Evolutionary conservation across 2,329 filamentous ascomycete genomes (phyloP).

Genomic region (Trichothecium roseum): DNA sequence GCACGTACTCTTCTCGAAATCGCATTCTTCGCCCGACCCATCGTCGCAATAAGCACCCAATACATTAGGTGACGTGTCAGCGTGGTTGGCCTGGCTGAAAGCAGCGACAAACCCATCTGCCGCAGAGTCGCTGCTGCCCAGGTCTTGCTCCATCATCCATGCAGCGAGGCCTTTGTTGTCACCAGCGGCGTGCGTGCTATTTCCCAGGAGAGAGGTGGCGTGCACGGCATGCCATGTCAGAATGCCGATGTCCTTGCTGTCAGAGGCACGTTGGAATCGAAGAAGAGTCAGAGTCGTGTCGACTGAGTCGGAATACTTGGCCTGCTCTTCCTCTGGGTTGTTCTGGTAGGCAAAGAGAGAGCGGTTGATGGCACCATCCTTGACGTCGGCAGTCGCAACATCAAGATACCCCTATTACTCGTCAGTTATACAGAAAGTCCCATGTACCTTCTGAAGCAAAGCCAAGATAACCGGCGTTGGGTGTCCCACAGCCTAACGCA

Average conservation of each 20-base stretch:
- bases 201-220: constrained; percentile 81
- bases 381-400: constrained; percentile 57
- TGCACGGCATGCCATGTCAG: constrained; percentile 90
- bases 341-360: constrained; percentile 81
- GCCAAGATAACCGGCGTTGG: too few species aligned
- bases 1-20: constrained; percentile 77
- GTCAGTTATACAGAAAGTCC: constrained; percentile 3
- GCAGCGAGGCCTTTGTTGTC: constrained; percentile 96
- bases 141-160: constrained; percentile 67
- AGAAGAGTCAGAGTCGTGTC: constrained; percentile 63
- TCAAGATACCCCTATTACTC: constrained; percentile 50
- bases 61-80: constrained; percentile 83
- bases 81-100: constrained; percentile 86
- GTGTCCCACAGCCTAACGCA: too few species aligned
- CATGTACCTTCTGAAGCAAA: too few species aligned
- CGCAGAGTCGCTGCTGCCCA: constrained; percentile 41
- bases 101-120: constrained; percentile 71
- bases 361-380: constrained; percentile 77
- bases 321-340: constrained; percentile 69
- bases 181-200: constrained; percentile 85
- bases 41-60: constrained; percentile 86
- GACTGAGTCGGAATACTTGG: constrained; percentile 46
- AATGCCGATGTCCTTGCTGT: constrained; percentile 67
- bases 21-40: constrained; percentile 60
- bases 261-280: constrained; percentile 63